Percentiles rank a stretch among this genome's conserved stretches.
Conservation (phyloP, 176 grass and related monocot genomes). For the Juncus effusus region DNA sequence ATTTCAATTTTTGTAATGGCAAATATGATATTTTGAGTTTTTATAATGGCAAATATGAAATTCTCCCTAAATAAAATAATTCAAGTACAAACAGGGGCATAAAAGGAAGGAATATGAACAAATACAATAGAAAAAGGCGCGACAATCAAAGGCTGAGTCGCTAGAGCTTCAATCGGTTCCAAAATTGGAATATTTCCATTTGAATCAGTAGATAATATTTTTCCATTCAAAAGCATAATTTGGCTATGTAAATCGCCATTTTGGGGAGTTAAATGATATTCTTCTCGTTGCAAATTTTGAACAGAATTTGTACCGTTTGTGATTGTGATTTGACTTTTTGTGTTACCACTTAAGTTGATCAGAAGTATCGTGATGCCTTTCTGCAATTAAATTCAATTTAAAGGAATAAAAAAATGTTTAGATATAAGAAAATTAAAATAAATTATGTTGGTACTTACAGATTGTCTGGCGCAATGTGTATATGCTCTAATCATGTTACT, state of each 20-base stretch:
- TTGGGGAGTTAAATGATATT: constrained; percentile 55
- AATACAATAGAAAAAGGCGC: constrained; percentile 54
- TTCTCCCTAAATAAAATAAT: too few species aligned
- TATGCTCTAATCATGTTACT: neutral
- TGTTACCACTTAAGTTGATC: constrained; percentile 69
- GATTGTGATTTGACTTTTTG: constrained; percentile 32
- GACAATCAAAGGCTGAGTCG: constrained; percentile 31
- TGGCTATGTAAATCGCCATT: constrained; percentile 60
- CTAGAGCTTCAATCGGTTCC: constrained; percentile 29
- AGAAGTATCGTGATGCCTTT: constrained; percentile 58
- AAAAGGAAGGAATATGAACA: constrained; percentile 39
- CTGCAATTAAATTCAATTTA: constrained; percentile 25
- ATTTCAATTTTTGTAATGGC: too few species aligned
- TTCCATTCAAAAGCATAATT: constrained; percentile 62
- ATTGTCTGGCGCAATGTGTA: neutral
- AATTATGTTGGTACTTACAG: neutral
- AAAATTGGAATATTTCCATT: constrained; percentile 46
- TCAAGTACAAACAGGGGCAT: constrained; percentile 38
- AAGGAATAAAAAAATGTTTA: neutral
- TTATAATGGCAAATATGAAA: too few species aligned
- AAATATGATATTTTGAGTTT: too few species aligned
- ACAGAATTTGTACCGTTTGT: neutral
- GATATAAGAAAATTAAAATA: neutral
- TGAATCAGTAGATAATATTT: constrained; percentile 37
- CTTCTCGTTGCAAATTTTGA: constrained; percentile 33